Conservation (phyloP, 768 basidiomycete genomes). For the Lactifluus pinguis region DNA sequence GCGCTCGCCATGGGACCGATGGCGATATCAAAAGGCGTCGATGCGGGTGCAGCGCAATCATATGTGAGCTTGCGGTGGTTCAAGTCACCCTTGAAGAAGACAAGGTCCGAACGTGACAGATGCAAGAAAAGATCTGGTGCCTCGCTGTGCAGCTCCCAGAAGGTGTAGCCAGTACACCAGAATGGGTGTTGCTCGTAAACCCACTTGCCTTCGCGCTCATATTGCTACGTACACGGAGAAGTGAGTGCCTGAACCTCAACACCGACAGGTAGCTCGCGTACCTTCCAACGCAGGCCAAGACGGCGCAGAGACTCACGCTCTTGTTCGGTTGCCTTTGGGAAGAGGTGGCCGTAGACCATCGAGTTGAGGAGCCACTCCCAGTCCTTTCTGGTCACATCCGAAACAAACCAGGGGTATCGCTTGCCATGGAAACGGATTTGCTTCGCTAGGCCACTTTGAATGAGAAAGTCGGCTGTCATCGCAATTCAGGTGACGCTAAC, state of each 20-base stretch:
- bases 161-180: constrained; percentile 96
- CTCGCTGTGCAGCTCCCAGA: constrained; percentile 77
- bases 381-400: constrained; percentile 87
- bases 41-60: constrained; percentile 77
- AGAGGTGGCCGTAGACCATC: constrained; percentile 87
- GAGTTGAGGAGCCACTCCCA: constrained; percentile 89
- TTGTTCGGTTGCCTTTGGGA: constrained; percentile 70
- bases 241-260: neutral
- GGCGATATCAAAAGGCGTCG: constrained; percentile 81
- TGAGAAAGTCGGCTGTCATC: constrained; percentile 75
- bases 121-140: constrained; percentile 90
- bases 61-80: constrained; percentile 90
- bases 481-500: neutral
- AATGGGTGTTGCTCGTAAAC: constrained; percentile 91
- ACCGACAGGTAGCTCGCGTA: constrained; percentile 22
- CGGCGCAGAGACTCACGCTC: constrained; percentile 75
- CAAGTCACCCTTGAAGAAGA: constrained; percentile 90
- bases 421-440: constrained; percentile 93
- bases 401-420: constrained; percentile 91
- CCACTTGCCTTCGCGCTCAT: constrained; percentile 89
- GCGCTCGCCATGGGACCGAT: constrained; percentile 90
- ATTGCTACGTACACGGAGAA: constrained; percentile 46
- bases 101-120: constrained; percentile 82
- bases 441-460: constrained; percentile 79
- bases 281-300: constrained; percentile 88